phyloP scores from a whole-genome alignment of 2,329 filamentous ascomycete species.

The Colletotrichum sp. region DNA sequence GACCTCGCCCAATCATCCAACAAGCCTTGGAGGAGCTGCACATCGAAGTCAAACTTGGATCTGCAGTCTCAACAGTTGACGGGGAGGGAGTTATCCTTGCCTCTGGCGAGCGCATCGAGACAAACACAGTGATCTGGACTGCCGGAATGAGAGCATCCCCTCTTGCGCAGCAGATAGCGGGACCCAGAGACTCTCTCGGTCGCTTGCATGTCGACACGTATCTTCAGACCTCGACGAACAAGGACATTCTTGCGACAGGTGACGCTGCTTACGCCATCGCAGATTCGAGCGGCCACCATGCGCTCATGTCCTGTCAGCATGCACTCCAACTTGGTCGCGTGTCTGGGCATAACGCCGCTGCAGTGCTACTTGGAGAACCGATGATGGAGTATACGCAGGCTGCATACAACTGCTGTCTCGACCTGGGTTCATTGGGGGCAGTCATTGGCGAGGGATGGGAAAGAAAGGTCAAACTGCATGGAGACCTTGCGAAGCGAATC shows the following conservation, averaged over 20 bases:
- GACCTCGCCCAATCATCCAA: conserved; percentile 35
- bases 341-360: conserved; percentile 37
- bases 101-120: conserved; percentile 36
- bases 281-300: conserved; percentile 29
- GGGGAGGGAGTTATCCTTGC: conserved; percentile 26
- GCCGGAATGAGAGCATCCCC: conserved; percentile 36
- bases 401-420: conserved; percentile 37
- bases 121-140: conserved; percentile 41
- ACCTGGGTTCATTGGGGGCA: conserved; percentile 37
- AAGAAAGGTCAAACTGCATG: conserved; percentile 29
- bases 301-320: conserved; percentile 45
- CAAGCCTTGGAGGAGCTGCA: conserved; percentile 32
- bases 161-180: conserved; percentile 36
- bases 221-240: conserved; percentile 28
- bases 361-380: conserved; percentile 33
- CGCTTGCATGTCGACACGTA: conserved; percentile 33
- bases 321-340: conserved; percentile 38
- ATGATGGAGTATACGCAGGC: conserved; percentile 32
- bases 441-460: conserved; percentile 36
- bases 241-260: conserved; percentile 36
- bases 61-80: conserved; percentile 29
- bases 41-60: conserved; percentile 33
- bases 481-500: conserved; percentile 33
- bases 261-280: conserved; percentile 33
- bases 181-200: conserved; percentile 29